Evolutionary conservation across 805 yeast genomes (phyloP), one percentile per base, ranked within the genome.

Genomic region (Zygoascus flipseniorum): DNA sequence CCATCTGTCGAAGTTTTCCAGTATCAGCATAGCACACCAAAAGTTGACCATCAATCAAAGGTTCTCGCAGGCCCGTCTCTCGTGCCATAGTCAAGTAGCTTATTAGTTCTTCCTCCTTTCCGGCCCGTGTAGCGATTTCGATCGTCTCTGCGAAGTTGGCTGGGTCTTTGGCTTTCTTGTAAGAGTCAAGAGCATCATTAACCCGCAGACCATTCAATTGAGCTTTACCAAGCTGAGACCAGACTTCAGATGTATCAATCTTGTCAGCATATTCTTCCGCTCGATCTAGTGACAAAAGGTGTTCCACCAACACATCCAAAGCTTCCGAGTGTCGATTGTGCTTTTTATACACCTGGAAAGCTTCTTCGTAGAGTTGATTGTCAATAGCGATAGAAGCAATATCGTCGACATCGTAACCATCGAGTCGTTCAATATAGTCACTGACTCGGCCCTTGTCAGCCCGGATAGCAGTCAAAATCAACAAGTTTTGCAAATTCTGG

Each of bases 191-290:
- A 32, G 98, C 89, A 64, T 92, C 98, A 49, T 89, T 83, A 56
- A 93, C 81, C 63, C 98, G 82, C 65, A 90, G 77, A 50, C 97
- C 99, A 63, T 89, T 88, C 65, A 93, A 78, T 73, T 93, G 98
- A 54, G 99, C 97, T 68, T 83, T 81, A 78, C 97, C 99, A 54
- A 93, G 79, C 69, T 89, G 95, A 64, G 87, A 85, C 98, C 98
- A 93, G 59, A 92, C 76, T 61, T 85, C 95, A 10, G 96, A 81
- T 35, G 79, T 76, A 64, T 90, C 90, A 58, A 88, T 76, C 72
- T 87, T 87, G 65, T 90, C 97, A 59, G 96, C 97, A 66, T 87
- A 93, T 54, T 82, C 81, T 65, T 85, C 92, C 66, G 95, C 99
- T 68, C 98, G 84, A 71, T 93, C 99, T 55, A 93, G 80, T 2